Base-by-base conservation (phyloP, 2,329 filamentous ascomycete species). In the Penicillium sp. region DNA sequence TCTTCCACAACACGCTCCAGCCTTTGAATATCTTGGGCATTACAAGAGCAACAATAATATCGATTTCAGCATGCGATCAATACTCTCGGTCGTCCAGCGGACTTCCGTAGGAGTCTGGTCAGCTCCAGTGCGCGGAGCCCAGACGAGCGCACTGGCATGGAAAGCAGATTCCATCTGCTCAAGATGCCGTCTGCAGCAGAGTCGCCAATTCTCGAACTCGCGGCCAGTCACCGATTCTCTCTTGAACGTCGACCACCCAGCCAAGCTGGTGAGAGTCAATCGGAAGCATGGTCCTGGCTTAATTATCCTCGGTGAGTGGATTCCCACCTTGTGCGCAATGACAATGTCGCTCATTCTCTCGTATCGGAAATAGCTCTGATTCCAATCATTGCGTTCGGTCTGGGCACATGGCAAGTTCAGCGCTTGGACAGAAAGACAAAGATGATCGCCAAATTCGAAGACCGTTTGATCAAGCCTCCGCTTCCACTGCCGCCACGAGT, bases 371-470 rank as follows among this genome's bases (percentile, higher is more conserved):
- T 43, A 72, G 88, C 88, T 36, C 72, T 95, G 45, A 97, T 98
- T 61, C 93, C 93, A 42, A 71, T 95, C 51, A 96, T 90, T 1
- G 89, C 93, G 9, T 95, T 98, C 69, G 75, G 77, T 46, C 83
- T 98, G 12, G 93, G 93, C 28, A 88, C 88, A 54, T 98, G 93
- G 93, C 93, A 98, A 68, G 87, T 98, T 46, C 83, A 95, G 67
- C 86, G 93, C 9, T 80, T 98, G 1, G 82, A 84, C 49, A 95
- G 91, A 90, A 98, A 98, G 69, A 90, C 89, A 4, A 86, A 95
- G 39, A 77, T 98, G 9, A 84, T 98, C 52, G 89, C 91, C 50
- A 88, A 85, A 59, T 89, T 88, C 69, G 93, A 97, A 72, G 90
- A 98, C 74, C 86, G 91, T 4, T 79, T 98, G 33, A 80, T 95